Percentiles rank a stretch among this genome's conserved stretches.
phyloP scores from a whole-genome alignment of 345 rosid genomes.

The Passiflora organensis region DNA sequence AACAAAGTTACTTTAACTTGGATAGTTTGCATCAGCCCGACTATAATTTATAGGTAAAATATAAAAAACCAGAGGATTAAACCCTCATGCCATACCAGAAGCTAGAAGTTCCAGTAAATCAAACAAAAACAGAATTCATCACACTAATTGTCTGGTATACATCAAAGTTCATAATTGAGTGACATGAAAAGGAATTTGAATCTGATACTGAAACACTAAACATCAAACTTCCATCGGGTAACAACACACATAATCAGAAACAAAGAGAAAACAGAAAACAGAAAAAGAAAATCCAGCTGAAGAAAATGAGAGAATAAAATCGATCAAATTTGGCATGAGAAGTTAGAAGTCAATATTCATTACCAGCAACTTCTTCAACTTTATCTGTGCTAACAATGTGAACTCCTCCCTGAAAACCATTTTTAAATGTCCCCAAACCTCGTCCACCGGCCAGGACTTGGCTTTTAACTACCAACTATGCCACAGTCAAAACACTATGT shows the following conservation, averaged over 20 bases:
- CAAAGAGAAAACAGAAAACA: not conserved
- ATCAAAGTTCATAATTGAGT: too few relatives aligned
- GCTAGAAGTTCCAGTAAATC: not conserved
- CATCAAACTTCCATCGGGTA: too few relatives aligned
- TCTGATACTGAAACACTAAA: not conserved
- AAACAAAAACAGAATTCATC: not conserved
- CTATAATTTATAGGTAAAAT: too few relatives aligned
- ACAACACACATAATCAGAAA: too few relatives aligned
- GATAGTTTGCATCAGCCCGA: too few relatives aligned
- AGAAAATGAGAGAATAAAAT: too few relatives aligned
- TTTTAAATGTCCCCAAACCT: slow-evolving; percentile 89
- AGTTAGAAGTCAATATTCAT: not conserved
- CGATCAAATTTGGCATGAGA: not conserved
- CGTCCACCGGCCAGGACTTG: slow-evolving; percentile 99
- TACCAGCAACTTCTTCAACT: slow-evolving; percentile 81
- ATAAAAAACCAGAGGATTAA: too few relatives aligned
- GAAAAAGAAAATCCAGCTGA: not conserved
- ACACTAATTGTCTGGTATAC: too few relatives aligned
- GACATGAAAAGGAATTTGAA: not conserved
- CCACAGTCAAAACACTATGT: slow-evolving; percentile 12
- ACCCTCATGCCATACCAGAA: too few relatives aligned
- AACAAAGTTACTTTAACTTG: too few relatives aligned
- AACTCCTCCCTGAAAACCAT: slow-evolving; percentile 91
- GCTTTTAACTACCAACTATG: slow-evolving; percentile 93
- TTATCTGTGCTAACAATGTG: slow-evolving; percentile 77